Base-by-base conservation (phyloP, 2,329 filamentous ascomycete species). In the Diaporthe caulivora region DNA sequence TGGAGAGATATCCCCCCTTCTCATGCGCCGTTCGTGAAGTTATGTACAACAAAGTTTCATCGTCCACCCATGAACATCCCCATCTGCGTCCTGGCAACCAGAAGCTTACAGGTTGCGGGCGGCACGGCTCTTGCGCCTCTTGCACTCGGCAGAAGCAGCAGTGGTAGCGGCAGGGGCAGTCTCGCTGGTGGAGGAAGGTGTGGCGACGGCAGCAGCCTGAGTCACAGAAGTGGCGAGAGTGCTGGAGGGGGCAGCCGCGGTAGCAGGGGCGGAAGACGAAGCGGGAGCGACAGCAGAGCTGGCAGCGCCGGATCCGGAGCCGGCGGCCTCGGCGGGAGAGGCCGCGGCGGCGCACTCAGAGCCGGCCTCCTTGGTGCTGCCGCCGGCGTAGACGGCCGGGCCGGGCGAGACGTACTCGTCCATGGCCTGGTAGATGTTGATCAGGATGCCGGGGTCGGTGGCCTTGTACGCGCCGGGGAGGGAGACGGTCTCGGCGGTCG, bases 351-450 rank as follows among this genome's bases (percentile, higher is more conserved):
- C 80, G 75, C 85, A 87, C 4, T 72, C 79, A 3, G 81, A 81
- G 21, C 85, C 85, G 21, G 85, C 82, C 3, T 72, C 75, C 79
- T 84, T 84, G 6, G 80, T 84, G 3, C 80, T 80, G 2, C 86
- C 86, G 21, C 81, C 80, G 0, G 83, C 72, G 68, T 83, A 80
- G 31, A 87, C 85, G 3, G 80, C 76, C 3, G 85, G 85, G 2
- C 86, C 86, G 1, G 86, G 86, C 13, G 84, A 84, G 4, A 81
- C 78, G 73, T 87, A 87, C 2, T 77, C 80, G 31, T 76, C 76
- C 70, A 87, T 75, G 58, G 83, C 79, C 17, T 81, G 78, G 78
- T 87, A 86, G 76, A 88, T 87, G 78, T 87, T 86, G 77, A 87
- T 80, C 44, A 82, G 79, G 74, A 88, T 86, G 15, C 86, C 86